phyloP scores from a whole-genome alignment of 1,284 basidiomycete species.

The Ceratobasidium sp. region DNA sequence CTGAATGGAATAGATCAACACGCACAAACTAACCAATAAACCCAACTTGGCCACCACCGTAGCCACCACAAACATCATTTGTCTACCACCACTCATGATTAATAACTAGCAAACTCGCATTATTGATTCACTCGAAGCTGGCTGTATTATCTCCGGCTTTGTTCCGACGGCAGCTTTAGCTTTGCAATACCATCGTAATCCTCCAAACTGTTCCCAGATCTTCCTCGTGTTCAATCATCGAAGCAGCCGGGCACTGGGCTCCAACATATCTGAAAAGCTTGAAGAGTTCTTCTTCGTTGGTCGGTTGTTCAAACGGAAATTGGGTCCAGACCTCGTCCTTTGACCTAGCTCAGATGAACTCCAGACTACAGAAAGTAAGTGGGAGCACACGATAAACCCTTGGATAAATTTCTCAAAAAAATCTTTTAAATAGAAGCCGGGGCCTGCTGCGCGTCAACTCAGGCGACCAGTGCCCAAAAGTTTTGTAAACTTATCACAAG shows the following conservation, averaged over 20 bases:
- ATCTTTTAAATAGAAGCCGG: not conserved
- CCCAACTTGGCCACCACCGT: constrained; percentile 18
- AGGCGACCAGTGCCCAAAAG: constrained; percentile 56
- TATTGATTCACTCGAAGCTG: not conserved
- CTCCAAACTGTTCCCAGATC: too few relatives aligned
- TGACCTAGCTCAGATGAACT: not conserved
- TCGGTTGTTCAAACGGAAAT: too few relatives aligned
- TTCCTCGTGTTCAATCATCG: too few relatives aligned
- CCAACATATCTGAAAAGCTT: too few relatives aligned
- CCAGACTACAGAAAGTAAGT: not conserved
- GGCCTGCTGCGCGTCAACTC: not conserved
- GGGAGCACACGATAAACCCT: not conserved
- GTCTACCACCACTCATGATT: not conserved
- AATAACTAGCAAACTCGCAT: not conserved
- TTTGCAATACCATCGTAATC: not conserved
- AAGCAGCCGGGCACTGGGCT: too few relatives aligned
- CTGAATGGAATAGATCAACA: not conserved
- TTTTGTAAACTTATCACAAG: constrained; percentile 59
- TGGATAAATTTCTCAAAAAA: too few relatives aligned
- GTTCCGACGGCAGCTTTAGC: not conserved
- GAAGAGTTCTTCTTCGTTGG: too few relatives aligned
- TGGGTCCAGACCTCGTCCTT: not conserved
- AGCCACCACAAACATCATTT: constrained; percentile 8
- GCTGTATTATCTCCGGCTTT: not conserved
- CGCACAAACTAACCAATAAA: constrained; percentile 5